These are phyloP conservation scores for Penicillium verrucosum DNA, from an alignment of 2,329 filamentous ascomycete species.

Conservation along the genomic window DNA sequence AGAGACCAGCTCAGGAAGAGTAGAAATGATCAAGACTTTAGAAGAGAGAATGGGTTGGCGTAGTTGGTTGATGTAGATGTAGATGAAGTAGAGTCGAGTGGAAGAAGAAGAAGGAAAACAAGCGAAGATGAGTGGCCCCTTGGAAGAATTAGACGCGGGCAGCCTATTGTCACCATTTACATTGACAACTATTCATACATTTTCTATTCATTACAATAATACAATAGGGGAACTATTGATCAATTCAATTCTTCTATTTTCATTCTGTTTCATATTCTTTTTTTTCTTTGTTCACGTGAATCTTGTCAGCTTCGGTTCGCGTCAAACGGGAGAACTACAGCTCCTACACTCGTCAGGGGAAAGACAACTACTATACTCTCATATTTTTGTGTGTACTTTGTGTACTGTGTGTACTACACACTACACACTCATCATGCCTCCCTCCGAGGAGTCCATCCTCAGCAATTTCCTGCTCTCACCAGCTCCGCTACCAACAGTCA, in stretches of 20 bases:
- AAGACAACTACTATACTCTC: not conserved
- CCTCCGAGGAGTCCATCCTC: constrained; percentile 71
- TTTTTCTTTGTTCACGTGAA: not conserved
- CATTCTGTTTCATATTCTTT: not conserved
- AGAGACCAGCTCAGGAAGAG: not conserved
- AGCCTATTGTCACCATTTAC: constrained; percentile 6
- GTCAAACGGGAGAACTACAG: constrained; percentile 1
- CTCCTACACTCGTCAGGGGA: not conserved
- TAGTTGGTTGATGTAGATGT: not conserved
- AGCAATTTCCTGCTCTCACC: constrained; percentile 74
- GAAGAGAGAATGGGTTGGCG: not conserved
- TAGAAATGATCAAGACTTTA: not conserved
- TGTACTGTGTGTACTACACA: not conserved
- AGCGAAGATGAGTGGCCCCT: constrained; percentile 16
- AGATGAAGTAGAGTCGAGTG: not conserved
- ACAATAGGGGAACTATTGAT: not conserved
- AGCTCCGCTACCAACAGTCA: constrained; percentile 67
- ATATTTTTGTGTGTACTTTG: not conserved
- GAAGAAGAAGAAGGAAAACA: constrained; percentile 3
- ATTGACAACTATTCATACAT: not conserved
- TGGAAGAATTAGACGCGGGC: constrained; percentile 12
- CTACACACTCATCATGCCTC: constrained; percentile 55
- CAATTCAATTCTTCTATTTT: not conserved
- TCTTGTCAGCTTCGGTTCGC: not conserved
- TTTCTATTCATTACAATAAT: not conserved